Evolutionary conservation across 2,329 filamentous ascomycete species (phyloP), one percentile per base, ranked within the genome.

Genomic region (Parascedosporium putredinis): DNA sequence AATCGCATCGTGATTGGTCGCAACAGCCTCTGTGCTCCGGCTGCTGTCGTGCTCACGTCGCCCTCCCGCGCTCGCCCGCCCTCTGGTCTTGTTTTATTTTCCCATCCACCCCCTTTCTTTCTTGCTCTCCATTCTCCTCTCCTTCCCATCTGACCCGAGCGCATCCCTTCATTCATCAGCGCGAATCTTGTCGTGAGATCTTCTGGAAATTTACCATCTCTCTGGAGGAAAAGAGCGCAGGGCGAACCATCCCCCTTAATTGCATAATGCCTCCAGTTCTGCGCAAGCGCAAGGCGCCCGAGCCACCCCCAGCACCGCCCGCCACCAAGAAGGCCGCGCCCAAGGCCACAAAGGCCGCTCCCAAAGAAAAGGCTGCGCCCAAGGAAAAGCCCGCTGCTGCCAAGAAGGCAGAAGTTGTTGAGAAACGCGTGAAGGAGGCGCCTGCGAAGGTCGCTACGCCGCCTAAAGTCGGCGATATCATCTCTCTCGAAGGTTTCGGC

Each of bases 261-360:
- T 22, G 51, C 57, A 63, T 53, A 50, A 81, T 81, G 78, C 74
- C 76, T 54, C 70, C 75, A 57, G 74, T 74, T 59, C 69, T 81
- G 40, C 73, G 78, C 66, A 81, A 81, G 68, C 76, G 78, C 69
- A 80, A 80, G 65, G 75, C 76, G 56, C 71, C 71, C 49, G 69
- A 67, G 58, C 65, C 70, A 52, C 64, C 71, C 23, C 62, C 68
- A 48, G 67, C 71, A 53, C 67, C 72, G 55, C 67, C 72, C 14
- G 66, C 72, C 20, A 29, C 47, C 47, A 59, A 61, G 53, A 55
- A 56, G 23, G 38, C 38, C 23, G 38, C 38, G 38, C 38, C 38
- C 38, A 42, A 42, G 40, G 45, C 56, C 18, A 54, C 62, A 50
- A 64, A 64, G 56, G 61, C 60, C 50, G 55, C 64, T 16, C n/a